These are phyloP conservation scores for Solanum hybrid DNA, from an alignment of 305 asterid genomes.

Conservation along the genomic window DNA sequence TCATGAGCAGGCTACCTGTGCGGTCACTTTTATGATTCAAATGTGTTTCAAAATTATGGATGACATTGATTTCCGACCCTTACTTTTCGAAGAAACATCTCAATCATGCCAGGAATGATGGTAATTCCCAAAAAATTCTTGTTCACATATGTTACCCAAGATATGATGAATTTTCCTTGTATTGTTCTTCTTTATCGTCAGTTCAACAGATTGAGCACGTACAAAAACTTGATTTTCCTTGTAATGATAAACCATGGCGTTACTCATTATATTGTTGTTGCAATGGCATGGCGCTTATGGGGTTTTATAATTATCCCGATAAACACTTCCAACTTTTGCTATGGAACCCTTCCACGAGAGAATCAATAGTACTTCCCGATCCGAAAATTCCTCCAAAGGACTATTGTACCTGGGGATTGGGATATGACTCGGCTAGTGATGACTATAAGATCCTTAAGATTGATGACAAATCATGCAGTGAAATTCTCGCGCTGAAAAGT, in stretches of 20 bases:
- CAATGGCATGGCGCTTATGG: no score
- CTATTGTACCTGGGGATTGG: not conserved
- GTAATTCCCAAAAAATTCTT: not conserved
- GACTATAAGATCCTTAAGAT: no score
- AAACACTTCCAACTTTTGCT: not conserved
- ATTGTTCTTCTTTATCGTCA: no score
- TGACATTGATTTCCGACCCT: not conserved
- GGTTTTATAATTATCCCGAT: no score
- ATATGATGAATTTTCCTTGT: no score
- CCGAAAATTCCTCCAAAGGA: not conserved
- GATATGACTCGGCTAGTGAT: no score
- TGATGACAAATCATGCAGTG: no score
- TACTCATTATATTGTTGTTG: no score
- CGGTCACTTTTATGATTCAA: not conserved
- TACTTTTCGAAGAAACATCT: not conserved
- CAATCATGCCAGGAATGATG: not conserved
- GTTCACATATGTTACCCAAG: not conserved
- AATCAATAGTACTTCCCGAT: not conserved
- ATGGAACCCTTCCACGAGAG: not conserved
- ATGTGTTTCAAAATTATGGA: not conserved
- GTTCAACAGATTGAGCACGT: no score
- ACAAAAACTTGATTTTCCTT: no score
- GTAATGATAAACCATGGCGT: no score
- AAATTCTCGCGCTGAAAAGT: no score
- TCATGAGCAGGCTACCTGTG: not conserved